Conservation (phyloP, 768 basidiomycete genomes). For the Leccinum incarnatum region DNA sequence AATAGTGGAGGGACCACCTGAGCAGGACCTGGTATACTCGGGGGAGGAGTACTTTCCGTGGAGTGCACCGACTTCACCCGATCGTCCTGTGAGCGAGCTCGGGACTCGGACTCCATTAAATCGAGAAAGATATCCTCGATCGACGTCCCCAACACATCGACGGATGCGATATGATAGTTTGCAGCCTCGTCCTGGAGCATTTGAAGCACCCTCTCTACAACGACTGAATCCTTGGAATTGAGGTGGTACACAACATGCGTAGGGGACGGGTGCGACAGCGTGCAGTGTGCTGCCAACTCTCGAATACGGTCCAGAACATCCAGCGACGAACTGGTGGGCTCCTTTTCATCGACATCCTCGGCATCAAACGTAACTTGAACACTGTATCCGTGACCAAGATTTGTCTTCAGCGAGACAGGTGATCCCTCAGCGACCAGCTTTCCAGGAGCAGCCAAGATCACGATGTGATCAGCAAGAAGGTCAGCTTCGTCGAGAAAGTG, state of each 20-base stretch:
- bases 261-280: conserved; percentile 42
- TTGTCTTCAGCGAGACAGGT: conserved; percentile 71
- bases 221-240: conserved; percentile 52
- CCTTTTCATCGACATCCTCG: conserved; percentile 30
- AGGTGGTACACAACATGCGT: conserved; percentile 53
- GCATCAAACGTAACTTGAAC: conserved; percentile 50
- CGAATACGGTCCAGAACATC: conserved; percentile 44
- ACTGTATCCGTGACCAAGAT: conserved; percentile 70
- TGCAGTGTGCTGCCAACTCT: conserved; percentile 43
- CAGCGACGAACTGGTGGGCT: conserved; percentile 11
- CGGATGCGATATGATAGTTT: conserved; percentile 43
- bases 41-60: not conserved
- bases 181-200: conserved; percentile 47
- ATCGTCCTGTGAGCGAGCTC: conserved; percentile 24
- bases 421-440: conserved; percentile 70
- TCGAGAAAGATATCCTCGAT: conserved; percentile 82
- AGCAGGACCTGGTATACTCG: not conserved
- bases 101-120: conserved; percentile 50
- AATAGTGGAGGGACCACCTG: conserved; percentile 11
- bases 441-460: conserved; percentile 72
- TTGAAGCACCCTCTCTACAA: conserved; percentile 55
- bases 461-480: conserved; percentile 71
- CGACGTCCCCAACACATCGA: conserved; percentile 68
- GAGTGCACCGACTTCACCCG: conserved; percentile 19
- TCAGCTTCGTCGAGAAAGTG: conserved; percentile 84